phyloP scores from a whole-genome alignment of 2,329 filamentous ascomycete species.

The Dryadomyces sulphureus region DNA sequence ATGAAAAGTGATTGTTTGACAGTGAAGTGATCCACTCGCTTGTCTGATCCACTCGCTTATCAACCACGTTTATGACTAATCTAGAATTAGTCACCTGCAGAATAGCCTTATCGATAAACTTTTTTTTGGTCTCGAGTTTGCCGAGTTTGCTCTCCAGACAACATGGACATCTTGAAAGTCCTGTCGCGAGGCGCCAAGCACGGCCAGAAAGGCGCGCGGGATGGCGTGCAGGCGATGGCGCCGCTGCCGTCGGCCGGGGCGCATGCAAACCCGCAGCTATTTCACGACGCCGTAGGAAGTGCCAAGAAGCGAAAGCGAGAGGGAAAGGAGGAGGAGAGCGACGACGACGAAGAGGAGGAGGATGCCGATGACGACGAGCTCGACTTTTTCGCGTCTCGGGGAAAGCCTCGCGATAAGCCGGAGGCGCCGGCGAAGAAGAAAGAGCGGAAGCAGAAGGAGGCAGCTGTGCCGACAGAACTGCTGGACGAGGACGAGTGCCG shows the following conservation, averaged over 20 bases:
- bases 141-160: neutral
- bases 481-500: slow-evolving; percentile 60
- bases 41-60: too few relatives aligned
- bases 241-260: slow-evolving; percentile 50
- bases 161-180: slow-evolving; percentile 60
- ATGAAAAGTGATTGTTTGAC: too few relatives aligned
- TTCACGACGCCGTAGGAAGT: slow-evolving; percentile 39
- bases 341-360: slow-evolving; percentile 11
- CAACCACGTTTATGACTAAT: too few relatives aligned
- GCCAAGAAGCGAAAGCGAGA: slow-evolving; percentile 34
- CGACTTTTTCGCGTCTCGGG: slow-evolving; percentile 44
- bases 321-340: slow-evolving; percentile 1
- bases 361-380: slow-evolving; percentile 26
- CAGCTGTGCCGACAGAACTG: slow-evolving; percentile 12
- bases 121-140: neutral
- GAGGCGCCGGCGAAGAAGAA: slow-evolving; percentile 18
- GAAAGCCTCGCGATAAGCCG: slow-evolving; percentile 18
- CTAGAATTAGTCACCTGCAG: too few relatives aligned
- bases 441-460: slow-evolving; percentile 18
- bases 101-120: neutral
- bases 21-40: too few relatives aligned
- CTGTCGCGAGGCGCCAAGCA: slow-evolving; percentile 56
- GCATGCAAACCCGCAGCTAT: slow-evolving; percentile 53
- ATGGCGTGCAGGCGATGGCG: slow-evolving; percentile 19
- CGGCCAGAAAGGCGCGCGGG: slow-evolving; percentile 17